A percentile compares a stretch with the other conserved stretches of the same genome.
Conservation (phyloP, 1,284 basidiomycete species). For the Cryptococcus wingfieldii region DNA sequence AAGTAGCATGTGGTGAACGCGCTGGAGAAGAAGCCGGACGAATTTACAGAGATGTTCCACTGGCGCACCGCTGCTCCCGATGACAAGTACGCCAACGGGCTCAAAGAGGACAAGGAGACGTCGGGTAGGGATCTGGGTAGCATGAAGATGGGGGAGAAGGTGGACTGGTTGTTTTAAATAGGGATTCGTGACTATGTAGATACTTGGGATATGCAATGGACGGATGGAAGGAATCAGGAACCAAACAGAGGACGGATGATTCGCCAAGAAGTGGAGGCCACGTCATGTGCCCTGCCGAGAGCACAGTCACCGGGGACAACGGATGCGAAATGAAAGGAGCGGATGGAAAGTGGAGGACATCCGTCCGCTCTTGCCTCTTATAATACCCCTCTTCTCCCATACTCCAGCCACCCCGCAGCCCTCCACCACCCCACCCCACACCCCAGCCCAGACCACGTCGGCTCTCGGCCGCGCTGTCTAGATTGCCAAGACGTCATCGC, state of each 20-base stretch:
- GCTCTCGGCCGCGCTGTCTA: too few relatives aligned
- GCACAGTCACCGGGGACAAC: too few relatives aligned
- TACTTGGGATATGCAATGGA: background rate
- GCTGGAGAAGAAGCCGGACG: slow-evolving; percentile 21
- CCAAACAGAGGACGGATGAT: background rate
- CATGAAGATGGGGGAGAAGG: slow-evolving; percentile 10
- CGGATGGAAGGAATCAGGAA: background rate
- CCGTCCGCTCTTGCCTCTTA: too few relatives aligned
- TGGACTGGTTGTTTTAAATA: slow-evolving; percentile 6
- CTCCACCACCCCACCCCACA: background rate
- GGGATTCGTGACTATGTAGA: background rate
- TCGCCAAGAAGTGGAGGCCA: too few relatives aligned
- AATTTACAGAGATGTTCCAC: slow-evolving; percentile 25
- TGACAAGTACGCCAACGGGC: slow-evolving; percentile 19
- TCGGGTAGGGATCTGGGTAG: slow-evolving; percentile 10
- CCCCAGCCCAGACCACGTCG: background rate
- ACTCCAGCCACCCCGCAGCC: background rate
- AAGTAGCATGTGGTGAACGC: slow-evolving; percentile 22
- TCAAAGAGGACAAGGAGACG: slow-evolving; percentile 22
- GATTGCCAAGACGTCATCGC: too few relatives aligned
- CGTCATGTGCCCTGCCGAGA: too few relatives aligned
- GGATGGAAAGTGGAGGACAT: too few relatives aligned
- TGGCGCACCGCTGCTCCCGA: slow-evolving; percentile 13
- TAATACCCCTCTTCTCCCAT: background rate
- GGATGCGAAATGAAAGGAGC: too few relatives aligned